These are phyloP conservation scores for Boletus pseudopeckii DNA, from an alignment of 768 basidiomycete genomes.

Conservation along the genomic window DNA sequence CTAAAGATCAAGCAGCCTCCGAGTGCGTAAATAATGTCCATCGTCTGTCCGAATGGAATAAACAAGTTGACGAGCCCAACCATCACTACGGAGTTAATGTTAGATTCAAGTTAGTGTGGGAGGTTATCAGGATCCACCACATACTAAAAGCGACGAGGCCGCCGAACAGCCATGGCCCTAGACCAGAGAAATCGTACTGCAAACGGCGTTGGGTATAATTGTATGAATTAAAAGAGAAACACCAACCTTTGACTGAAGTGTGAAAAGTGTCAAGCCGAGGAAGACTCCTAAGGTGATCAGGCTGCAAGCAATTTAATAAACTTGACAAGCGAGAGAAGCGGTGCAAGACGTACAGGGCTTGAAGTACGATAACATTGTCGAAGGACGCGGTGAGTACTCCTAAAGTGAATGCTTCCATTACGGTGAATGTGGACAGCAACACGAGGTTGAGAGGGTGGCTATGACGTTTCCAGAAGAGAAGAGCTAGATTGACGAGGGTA, in stretches of 20 bases:
- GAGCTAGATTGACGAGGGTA: constrained; percentile 72
- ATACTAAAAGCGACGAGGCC: constrained; percentile 75
- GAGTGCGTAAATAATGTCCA: constrained; percentile 78
- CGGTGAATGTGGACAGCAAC: constrained; percentile 81
- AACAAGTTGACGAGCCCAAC: constrained; percentile 81
- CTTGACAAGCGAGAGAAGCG: not conserved
- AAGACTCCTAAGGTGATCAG: constrained; percentile 92
- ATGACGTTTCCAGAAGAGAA: constrained; percentile 92
- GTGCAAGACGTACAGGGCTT: constrained; percentile 65
- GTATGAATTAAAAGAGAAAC: not conserved
- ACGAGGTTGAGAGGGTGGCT: constrained; percentile 85
- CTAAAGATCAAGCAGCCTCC: constrained; percentile 83
- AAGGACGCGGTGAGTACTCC: constrained; percentile 82
- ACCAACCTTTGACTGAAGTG: constrained; percentile 84
- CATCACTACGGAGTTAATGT: constrained; percentile 48
- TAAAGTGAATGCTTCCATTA: constrained; percentile 86
- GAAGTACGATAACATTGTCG: constrained; percentile 70
- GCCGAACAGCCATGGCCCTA: constrained; percentile 89
- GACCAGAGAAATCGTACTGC: constrained; percentile 90
- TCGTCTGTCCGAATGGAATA: constrained; percentile 78
- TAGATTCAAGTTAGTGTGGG: not conserved
- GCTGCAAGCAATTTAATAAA: constrained; percentile 35
- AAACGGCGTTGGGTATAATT: not conserved
- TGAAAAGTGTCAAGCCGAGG: constrained; percentile 90
- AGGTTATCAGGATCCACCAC: constrained; percentile 18